A percentile compares a stretch with the other conserved stretches of the same genome.
These are phyloP conservation scores for Kregervanrija delftensis DNA, from an alignment of 805 yeast species.

Conservation along the genomic window DNA sequence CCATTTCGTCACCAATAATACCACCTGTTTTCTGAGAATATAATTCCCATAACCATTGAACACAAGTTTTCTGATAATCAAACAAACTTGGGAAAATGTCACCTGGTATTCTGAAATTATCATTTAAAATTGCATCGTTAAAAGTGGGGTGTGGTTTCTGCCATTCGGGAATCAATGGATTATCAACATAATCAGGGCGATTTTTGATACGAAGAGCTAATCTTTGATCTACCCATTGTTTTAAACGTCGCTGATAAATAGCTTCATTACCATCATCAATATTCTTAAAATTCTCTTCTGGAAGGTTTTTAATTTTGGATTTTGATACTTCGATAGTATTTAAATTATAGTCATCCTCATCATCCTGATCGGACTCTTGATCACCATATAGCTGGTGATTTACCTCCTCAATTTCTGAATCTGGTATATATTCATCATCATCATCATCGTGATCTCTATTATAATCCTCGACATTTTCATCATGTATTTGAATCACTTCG, in stretches of 20 bases:
- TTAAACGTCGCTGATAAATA: conserved; percentile 53
- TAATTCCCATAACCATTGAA: conserved; percentile 97
- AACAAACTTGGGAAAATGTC: conserved; percentile 82
- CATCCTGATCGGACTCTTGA: conserved; percentile 9
- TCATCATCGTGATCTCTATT: conserved; percentile 3
- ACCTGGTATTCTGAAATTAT: conserved; percentile 74
- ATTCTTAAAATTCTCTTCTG: conserved; percentile 31
- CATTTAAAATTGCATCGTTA: conserved; percentile 69
- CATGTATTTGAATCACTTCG: conserved; percentile 14
- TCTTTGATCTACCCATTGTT: conserved; percentile 53
- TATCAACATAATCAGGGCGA: conserved; percentile 23
- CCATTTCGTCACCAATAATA: conserved; percentile 97
- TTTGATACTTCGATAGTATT: background rate
- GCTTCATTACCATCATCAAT: conserved; percentile 80
- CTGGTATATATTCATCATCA: background rate
- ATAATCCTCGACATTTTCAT: conserved; percentile 15
- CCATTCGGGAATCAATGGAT: conserved; percentile 49
- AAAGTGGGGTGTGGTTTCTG: conserved; percentile 66
- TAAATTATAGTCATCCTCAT: conserved; percentile 10
- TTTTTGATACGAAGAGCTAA: conserved; percentile 32
- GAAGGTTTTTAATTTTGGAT: background rate
- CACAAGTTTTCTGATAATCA: conserved; percentile 93
- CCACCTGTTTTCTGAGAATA: conserved; percentile 88
- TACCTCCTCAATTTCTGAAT: conserved; percentile 18
- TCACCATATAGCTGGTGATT: conserved; percentile 20